Percentiles rank a stretch among this genome's conserved stretches.
Conservation (phyloP, 140 eudicot genomes). For the Cichorium intybus region DNA sequence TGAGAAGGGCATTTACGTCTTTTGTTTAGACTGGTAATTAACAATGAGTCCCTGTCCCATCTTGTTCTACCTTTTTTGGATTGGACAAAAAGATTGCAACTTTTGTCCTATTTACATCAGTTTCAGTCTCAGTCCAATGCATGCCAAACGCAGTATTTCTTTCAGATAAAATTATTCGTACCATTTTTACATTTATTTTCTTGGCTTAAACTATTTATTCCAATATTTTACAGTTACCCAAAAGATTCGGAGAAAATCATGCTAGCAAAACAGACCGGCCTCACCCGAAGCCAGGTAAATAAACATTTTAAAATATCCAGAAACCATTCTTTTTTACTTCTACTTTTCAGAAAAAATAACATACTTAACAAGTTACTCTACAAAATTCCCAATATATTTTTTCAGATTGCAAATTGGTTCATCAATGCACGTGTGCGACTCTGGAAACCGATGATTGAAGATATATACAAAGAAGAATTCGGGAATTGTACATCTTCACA, state of each 20-base stretch:
- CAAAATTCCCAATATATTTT: background rate
- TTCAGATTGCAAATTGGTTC: conserved; percentile 97
- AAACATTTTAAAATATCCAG: background rate
- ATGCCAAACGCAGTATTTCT: background rate
- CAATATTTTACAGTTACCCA: conserved; percentile 61
- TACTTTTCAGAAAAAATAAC: no score
- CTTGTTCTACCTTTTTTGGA: no score
- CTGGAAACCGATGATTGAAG: conserved; percentile 99
- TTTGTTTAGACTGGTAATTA: no score
- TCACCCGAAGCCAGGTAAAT: conserved; percentile 86
- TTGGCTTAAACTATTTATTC: background rate
- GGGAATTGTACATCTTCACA: conserved; percentile 48
- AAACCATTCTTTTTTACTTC: background rate
- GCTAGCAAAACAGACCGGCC: conserved; percentile 88
- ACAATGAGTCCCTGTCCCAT: no score
- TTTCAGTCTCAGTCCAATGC: background rate
- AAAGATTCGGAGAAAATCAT: conserved; percentile 87
- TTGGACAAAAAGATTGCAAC: background rate
- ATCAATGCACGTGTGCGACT: conserved; percentile 96
- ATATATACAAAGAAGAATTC: conserved; percentile 92
- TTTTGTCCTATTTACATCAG: background rate
- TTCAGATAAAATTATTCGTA: background rate
- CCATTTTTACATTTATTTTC: background rate
- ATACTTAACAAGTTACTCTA: background rate
- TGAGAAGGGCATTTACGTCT: background rate